Base-by-base conservation (phyloP, 441 rosid species). In the Populus hybrid region DNA sequence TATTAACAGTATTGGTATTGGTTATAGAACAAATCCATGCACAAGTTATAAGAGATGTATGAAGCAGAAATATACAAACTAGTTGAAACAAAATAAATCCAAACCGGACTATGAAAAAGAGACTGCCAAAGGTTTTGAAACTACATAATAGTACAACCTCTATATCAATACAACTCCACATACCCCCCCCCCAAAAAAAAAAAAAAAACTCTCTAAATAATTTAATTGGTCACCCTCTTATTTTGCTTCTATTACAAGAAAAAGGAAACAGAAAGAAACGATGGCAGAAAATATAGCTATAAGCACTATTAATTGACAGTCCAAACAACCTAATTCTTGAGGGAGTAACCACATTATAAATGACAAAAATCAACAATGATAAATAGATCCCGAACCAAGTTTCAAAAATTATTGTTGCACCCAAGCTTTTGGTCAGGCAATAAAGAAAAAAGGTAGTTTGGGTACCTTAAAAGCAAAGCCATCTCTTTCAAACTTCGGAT, bases 401-500 rank as follows among this genome's bases (percentile, higher is more conserved):
- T 32, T 18, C 69, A 12, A 75, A 38, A 30, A 35, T 24, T 2
- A 74, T 12, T 40, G 36, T 11, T 16, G 68, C 59, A 63, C 64
- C 57, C 68, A 54, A 59, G 28, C 23, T 69, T 72, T 68, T 42
- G 42, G 1, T 32, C 69, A 26, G 1, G 69, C 24, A 32, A 80
- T 66, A 12, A 57, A 18, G 46, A 23, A 38, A 69, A 59, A 26
- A 70, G 11, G 57, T 46, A 46, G 57, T 38, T 61, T 18, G 77
- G 64, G 40, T 81, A 93, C 99, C 98, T 94, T 63, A 96, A 87
- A 80, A 92, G 89, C 85, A 89, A 78, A 79, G 95, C 98, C 98
- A 94, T 92, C 85, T 96, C 98, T 88, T 94, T 96, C 84, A 96
- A 85, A 88, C 98, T 93, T 82, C 95, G 87, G 34, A 95, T 94